phyloP scores from a whole-genome alignment of 1,284 basidiomycete genomes.

The Pseudozyma pruni region DNA sequence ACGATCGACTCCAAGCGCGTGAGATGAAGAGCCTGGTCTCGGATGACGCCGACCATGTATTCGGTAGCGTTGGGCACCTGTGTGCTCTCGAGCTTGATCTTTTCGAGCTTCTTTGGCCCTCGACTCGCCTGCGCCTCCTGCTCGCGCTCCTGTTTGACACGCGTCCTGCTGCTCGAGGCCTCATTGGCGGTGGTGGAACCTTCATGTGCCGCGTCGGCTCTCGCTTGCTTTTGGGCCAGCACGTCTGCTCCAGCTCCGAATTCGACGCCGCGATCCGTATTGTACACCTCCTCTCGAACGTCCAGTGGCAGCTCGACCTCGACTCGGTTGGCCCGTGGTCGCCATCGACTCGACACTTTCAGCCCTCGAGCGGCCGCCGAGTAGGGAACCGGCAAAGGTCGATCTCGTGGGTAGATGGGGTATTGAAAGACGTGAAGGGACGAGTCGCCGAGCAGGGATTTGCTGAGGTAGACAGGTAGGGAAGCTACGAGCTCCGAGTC shows the following conservation, averaged over 20 bases:
- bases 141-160: conserved; percentile 45
- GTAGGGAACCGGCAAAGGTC: conserved; percentile 60
- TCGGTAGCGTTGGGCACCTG: conserved; percentile 60
- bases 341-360: conserved; percentile 57
- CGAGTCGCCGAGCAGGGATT: conserved; percentile 50
- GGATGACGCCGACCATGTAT: conserved; percentile 65
- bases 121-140: conserved; percentile 23
- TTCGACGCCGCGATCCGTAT: conserved; percentile 57
- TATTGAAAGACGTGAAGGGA: conserved; percentile 64
- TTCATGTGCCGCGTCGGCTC: conserved; percentile 39
- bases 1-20: conserved; percentile 58
- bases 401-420: conserved; percentile 59
- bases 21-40: conserved; percentile 62
- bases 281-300: conserved; percentile 60
- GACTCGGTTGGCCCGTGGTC: conserved; percentile 59
- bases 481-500: conserved; percentile 58
- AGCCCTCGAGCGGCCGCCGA: conserved; percentile 59
- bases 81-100: conserved; percentile 59
- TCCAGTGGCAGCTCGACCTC: conserved; percentile 66
- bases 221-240: conserved; percentile 47
- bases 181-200: conserved; percentile 14
- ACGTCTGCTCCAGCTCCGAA: conserved; percentile 47
- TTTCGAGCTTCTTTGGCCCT: conserved; percentile 55
- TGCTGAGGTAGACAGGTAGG: conserved; percentile 63
- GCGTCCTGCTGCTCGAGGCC: conserved; percentile 18